Conservation (phyloP, 2,329 filamentous ascomycete species). For the Fusarium protoensiforme region DNA sequence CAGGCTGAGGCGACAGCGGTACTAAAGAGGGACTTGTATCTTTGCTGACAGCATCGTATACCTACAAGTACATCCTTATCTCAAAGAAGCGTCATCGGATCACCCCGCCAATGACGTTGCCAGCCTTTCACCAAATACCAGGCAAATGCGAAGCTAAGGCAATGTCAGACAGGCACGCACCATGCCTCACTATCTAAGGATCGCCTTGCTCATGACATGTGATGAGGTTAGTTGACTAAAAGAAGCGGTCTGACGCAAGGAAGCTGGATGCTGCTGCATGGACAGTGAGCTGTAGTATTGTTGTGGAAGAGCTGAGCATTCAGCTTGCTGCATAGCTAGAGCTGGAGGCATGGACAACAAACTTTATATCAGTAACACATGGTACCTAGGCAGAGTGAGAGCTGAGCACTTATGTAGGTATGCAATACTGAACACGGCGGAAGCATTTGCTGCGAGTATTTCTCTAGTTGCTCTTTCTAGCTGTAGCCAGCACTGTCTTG, state of each 20-base stretch:
- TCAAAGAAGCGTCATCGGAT: conserved; percentile 32
- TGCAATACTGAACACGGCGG: background rate
- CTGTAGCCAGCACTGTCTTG: background rate
- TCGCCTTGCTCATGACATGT: background rate
- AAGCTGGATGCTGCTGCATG: background rate
- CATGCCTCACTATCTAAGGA: conserved; percentile 15
- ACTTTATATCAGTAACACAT: background rate
- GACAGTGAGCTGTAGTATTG: background rate
- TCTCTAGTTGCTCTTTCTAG: background rate
- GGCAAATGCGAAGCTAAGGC: conserved; percentile 3
- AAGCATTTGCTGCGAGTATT: background rate
- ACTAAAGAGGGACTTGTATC: conserved; percentile 1
- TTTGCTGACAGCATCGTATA: accelerated
- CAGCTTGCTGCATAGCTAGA: background rate
- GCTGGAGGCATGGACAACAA: background rate
- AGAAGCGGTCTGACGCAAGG: conserved; percentile 11
- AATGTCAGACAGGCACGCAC: conserved; percentile 22
- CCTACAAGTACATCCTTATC: conserved; percentile 17
- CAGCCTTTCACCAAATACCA: conserved; percentile 15
- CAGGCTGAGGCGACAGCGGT: conserved; percentile 27
- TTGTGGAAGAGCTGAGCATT: background rate
- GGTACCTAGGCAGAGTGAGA: background rate
- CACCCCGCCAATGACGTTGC: conserved; percentile 48
- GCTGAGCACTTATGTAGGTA: background rate
- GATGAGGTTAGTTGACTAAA: background rate